Evolutionary conservation across 345 rosid genomes (phyloP).

Genomic region (Fremontodendron californicum): DNA sequence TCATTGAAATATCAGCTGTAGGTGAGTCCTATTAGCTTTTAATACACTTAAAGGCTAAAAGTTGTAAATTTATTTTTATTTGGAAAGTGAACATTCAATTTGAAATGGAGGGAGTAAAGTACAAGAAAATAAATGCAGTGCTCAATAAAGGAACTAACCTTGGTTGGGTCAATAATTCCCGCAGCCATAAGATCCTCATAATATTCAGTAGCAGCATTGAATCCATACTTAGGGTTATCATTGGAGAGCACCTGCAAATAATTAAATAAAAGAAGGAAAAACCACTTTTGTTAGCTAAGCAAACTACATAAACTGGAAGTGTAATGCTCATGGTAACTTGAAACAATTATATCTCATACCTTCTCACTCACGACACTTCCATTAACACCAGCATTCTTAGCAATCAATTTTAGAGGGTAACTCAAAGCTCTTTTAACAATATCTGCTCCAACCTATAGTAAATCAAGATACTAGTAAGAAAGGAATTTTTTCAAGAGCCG

Average conservation of each 20-base stretch:
- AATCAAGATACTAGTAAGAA: not conserved
- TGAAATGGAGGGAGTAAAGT: not conserved
- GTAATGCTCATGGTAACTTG: not conserved
- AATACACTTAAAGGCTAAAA: not conserved
- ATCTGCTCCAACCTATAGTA: constrained; percentile 84
- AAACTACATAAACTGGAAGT: not conserved
- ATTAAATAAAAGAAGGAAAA: not conserved
- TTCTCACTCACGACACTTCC: constrained; percentile 97
- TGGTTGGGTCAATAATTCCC: constrained; percentile 94
- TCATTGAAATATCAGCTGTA: too few relatives aligned
- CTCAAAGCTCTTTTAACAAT: constrained; percentile 86
- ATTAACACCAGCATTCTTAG: constrained; percentile 94
- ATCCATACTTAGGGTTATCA: constrained; percentile 65
- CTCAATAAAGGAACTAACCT: constrained; percentile 36
- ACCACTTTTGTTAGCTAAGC: not conserved
- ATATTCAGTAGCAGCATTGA: constrained; percentile 92
- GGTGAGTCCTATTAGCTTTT: not conserved
- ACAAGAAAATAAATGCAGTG: not conserved
- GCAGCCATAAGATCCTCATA: constrained; percentile 97
- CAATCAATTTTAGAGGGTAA: constrained; percentile 85
- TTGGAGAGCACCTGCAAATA: constrained; percentile 64
- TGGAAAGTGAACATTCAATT: not conserved
- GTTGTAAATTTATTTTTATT: not conserved
- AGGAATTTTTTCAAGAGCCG: not conserved
- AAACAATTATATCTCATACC: constrained; percentile 25